Conservation (phyloP, 108 stramenopile species). For the Cyclostephanos invisitatus region DNA sequence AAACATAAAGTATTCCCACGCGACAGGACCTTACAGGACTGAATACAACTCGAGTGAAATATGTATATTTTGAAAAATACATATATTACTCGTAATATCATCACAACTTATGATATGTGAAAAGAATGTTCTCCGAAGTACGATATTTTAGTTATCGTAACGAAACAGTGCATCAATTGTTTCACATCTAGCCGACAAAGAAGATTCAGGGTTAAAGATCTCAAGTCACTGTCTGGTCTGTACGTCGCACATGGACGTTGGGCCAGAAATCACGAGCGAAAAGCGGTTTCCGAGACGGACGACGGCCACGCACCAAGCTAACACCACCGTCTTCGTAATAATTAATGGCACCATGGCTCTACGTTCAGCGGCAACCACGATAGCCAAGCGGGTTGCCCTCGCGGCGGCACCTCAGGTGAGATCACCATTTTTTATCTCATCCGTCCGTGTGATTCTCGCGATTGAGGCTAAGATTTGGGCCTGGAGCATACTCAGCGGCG, state of each 20-base stretch:
- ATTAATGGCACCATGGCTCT: conserved; percentile 69
- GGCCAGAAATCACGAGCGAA: background rate
- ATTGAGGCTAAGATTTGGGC: background rate
- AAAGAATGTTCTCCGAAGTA: too few species aligned
- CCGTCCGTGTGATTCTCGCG: background rate
- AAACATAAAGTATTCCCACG: too few species aligned
- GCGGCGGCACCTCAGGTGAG: conserved; percentile 82
- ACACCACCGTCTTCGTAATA: background rate
- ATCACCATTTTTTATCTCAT: background rate
- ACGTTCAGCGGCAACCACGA: conserved; percentile 73
- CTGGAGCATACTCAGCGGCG: background rate
- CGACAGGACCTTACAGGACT: too few species aligned
- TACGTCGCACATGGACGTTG: background rate
- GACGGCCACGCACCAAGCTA: background rate
- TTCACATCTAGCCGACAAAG: too few species aligned
- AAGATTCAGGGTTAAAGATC: too few species aligned
- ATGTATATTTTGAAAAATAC: too few species aligned
- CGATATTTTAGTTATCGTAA: too few species aligned
- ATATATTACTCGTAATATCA: too few species aligned
- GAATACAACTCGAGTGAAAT: background rate
- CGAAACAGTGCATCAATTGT: too few species aligned
- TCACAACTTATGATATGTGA: too few species aligned
- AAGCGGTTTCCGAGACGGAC: background rate
- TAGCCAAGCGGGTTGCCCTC: conserved; percentile 77
- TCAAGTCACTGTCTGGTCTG: too few species aligned